Percentiles rank a stretch among this genome's conserved stretches.
Conservation (phyloP, 163 green algal species). For the Chlamydomonas reinhardtii region DNA sequence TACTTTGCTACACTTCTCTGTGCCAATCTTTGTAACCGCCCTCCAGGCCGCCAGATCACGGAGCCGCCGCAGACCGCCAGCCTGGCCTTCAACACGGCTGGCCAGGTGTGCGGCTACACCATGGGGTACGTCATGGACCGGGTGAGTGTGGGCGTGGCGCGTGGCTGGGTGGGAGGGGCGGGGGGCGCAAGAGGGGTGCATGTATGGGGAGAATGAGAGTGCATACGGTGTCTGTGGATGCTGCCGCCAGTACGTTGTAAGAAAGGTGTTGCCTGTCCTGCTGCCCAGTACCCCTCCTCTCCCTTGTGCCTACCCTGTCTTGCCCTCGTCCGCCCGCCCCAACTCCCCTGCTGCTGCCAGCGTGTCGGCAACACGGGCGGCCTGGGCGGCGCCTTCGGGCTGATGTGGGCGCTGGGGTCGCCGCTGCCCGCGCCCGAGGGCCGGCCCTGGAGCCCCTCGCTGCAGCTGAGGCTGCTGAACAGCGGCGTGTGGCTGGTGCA, state of each 20-base stretch:
- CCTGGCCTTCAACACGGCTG: slow-evolving; percentile 69
- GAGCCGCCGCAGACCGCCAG: slow-evolving; percentile 67
- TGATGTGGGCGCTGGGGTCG: slow-evolving; percentile 70
- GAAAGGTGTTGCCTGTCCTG: too few species aligned
- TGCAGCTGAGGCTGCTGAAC: slow-evolving; percentile 55
- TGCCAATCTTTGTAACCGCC: too few species aligned
- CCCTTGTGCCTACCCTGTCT: too few species aligned
- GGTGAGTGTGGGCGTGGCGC: neutral
- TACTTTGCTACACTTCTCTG: too few species aligned
- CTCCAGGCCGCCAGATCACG: neutral
- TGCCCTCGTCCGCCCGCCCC: slow-evolving; percentile 28
- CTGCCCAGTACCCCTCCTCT: too few species aligned
- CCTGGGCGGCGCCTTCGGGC: slow-evolving; percentile 74
- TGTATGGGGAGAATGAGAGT: too few species aligned
- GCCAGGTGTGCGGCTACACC: slow-evolving; percentile 63
- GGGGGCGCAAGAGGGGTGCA: neutral
- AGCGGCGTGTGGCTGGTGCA: slow-evolving; percentile 48
- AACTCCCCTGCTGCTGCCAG: too few species aligned
- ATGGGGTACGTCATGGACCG: slow-evolving; percentile 73
- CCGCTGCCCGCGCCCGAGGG: slow-evolving; percentile 72
- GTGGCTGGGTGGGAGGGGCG: neutral
- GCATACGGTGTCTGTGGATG: too few species aligned
- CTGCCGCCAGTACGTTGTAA: too few species aligned
- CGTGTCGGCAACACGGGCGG: slow-evolving; percentile 67
- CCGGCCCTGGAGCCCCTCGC: slow-evolving; percentile 44